phyloP scores from a whole-genome alignment of 2,329 filamentous ascomycete genomes.

The Botryotinia convoluta region DNA sequence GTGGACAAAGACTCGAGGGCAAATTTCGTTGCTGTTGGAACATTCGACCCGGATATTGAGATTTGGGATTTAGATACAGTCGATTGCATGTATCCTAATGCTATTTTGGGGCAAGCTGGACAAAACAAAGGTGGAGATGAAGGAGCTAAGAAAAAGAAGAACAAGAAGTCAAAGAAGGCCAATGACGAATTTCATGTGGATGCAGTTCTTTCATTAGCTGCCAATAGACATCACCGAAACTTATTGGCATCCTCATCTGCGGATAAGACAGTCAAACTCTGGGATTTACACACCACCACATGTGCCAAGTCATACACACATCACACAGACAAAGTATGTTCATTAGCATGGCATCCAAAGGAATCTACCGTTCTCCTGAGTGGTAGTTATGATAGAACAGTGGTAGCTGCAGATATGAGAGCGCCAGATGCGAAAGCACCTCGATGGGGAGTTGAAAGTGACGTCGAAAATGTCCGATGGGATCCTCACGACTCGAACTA shows the following conservation, averaged over 20 bases:
- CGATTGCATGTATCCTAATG: slow-evolving; percentile 97
- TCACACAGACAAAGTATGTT: slow-evolving; percentile 97
- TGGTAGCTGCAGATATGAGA: slow-evolving; percentile 95
- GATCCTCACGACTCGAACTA: slow-evolving; percentile 88
- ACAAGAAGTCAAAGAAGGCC: slow-evolving; percentile 83
- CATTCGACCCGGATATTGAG: slow-evolving; percentile 98
- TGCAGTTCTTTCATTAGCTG: slow-evolving; percentile 84
- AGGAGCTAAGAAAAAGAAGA: slow-evolving; percentile 66
- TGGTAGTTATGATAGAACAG: slow-evolving; percentile 91
- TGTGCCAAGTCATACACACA: slow-evolving; percentile 95
- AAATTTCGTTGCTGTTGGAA: slow-evolving; percentile 93
- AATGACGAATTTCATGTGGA: slow-evolving; percentile 95
- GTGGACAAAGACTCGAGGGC: slow-evolving; percentile 64
- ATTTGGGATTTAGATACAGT: slow-evolving; percentile 96
- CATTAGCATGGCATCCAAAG: slow-evolving; percentile 85
- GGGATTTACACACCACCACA: slow-evolving; percentile 89
- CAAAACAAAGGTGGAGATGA: slow-evolving; percentile 47
- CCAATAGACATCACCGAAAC: slow-evolving; percentile 91
- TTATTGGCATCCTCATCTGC: slow-evolving; percentile 92
- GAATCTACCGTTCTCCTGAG: slow-evolving; percentile 87
- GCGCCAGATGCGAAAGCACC: slow-evolving; percentile 79
- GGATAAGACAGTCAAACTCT: slow-evolving; percentile 95
- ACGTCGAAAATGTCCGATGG: slow-evolving; percentile 91
- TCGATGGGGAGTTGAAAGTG: slow-evolving; percentile 90
- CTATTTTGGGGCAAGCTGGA: slow-evolving; percentile 78